Percentiles rank a stretch among this genome's conserved stretches.
These are phyloP conservation scores for Silene noctiflora DNA, from an alignment of 179 eudicot species.

Conservation along the genomic window DNA sequence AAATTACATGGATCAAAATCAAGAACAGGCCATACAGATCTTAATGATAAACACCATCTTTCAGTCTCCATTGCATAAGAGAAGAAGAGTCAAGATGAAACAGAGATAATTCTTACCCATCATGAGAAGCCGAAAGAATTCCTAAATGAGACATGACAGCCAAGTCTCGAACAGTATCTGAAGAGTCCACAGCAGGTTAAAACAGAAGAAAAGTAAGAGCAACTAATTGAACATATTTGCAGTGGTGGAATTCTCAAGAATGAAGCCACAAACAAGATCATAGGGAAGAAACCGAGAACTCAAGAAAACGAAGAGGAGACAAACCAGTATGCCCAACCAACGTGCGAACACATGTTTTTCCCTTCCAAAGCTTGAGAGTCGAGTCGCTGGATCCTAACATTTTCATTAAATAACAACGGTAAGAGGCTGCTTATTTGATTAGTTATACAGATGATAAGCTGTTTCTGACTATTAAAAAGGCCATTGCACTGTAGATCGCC, in stretches of 20 bases:
- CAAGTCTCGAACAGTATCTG: slow-evolving; percentile 94
- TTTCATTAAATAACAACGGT: not conserved
- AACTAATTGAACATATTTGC: not conserved
- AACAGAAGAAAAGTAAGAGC: not conserved
- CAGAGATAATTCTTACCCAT: slow-evolving; percentile 56
- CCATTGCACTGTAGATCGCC: not conserved
- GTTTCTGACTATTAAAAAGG: not conserved
- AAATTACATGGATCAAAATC: slow-evolving; percentile 6
- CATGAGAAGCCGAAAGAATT: slow-evolving; percentile 95
- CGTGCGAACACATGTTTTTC: slow-evolving; percentile 65
- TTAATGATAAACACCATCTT: not conserved
- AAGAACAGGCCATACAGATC: not conserved
- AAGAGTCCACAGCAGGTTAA: slow-evolving; percentile 14
- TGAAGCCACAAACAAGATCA: slow-evolving; percentile 8
- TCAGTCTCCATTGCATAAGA: slow-evolving; percentile 2
- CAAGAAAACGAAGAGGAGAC: slow-evolving; percentile 1
- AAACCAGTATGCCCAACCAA: slow-evolving; percentile 78
- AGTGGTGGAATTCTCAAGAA: not conserved
- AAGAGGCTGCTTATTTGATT: not conserved
- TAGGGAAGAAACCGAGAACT: not conserved
- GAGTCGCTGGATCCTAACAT: slow-evolving; percentile 85
- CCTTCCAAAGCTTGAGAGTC: slow-evolving; percentile 90
- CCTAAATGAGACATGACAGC: slow-evolving; percentile 76
- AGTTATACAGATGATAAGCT: not conserved
- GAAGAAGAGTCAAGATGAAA: not conserved